Percentiles rank a stretch among this genome's conserved stretches.
Evolutionary conservation across 768 basidiomycete species (phyloP).

Genomic region (Russula foetens): DNA sequence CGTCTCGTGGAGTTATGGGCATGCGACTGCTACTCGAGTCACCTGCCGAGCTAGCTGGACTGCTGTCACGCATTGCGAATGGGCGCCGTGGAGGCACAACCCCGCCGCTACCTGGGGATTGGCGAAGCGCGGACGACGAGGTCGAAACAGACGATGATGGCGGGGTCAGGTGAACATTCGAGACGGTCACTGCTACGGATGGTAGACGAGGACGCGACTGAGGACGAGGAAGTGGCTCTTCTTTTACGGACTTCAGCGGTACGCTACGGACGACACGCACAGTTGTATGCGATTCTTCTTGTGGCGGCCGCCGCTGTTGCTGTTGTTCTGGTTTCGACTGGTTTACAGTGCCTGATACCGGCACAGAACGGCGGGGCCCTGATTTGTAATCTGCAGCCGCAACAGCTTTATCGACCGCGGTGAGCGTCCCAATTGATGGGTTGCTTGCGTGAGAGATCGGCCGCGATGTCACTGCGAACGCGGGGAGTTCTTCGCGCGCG

Average conservation of each 20-base stretch:
- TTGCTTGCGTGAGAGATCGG: slow-evolving; percentile 24
- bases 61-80: slow-evolving; percentile 51
- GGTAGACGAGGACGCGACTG: neutral
- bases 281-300: slow-evolving; percentile 2
- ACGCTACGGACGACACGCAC: slow-evolving; percentile 7
- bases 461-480: slow-evolving; percentile 31
- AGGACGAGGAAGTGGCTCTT: slow-evolving; percentile 6
- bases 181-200: neutral
- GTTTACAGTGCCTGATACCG: neutral
- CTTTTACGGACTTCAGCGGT: neutral
- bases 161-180: slow-evolving; percentile 10
- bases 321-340: neutral
- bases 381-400: neutral
- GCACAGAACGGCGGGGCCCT: neutral
- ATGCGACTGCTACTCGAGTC: slow-evolving; percentile 73
- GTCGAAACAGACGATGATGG: neutral
- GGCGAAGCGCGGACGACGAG: neutral
- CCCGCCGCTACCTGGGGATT: neutral
- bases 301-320: neutral
- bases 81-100: slow-evolving; percentile 35
- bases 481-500: slow-evolving; percentile 26
- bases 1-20: slow-evolving; percentile 72
- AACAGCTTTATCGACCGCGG: neutral
- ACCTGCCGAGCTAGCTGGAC: slow-evolving; percentile 79
- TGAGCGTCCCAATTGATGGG: neutral